Percentiles rank a stretch among this genome's conserved stretches.
phyloP scores from a whole-genome alignment of 768 basidiomycete genomes.

The Russula dissimulans region DNA sequence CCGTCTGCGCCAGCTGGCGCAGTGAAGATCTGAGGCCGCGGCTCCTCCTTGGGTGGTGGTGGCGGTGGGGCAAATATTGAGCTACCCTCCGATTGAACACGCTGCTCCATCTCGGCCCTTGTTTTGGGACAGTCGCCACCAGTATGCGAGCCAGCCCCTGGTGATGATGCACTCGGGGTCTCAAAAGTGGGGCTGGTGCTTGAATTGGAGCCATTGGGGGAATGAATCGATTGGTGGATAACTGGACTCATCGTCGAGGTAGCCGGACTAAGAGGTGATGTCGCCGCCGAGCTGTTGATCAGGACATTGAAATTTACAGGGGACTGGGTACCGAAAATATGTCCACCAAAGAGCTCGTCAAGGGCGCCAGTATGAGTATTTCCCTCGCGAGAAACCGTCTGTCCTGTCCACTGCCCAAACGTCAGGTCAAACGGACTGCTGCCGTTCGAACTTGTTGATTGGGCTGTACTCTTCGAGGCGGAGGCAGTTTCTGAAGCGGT shows the following conservation, averaged over 20 bases:
- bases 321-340: slow-evolving; percentile 26
- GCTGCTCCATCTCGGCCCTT: slow-evolving; percentile 41
- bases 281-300: slow-evolving; percentile 16
- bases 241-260: slow-evolving; percentile 43
- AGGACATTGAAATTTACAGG: slow-evolving; percentile 14
- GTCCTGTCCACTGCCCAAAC: slow-evolving; percentile 30
- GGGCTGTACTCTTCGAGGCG: slow-evolving; percentile 9
- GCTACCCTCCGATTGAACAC: slow-evolving; percentile 44
- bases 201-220: slow-evolving; percentile 7
- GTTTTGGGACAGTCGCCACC: slow-evolving; percentile 40
- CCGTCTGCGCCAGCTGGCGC: slow-evolving; percentile 36
- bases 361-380: slow-evolving; percentile 30
- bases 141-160: slow-evolving; percentile 16
- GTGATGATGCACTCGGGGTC: slow-evolving; percentile 19
- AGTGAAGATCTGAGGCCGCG: slow-evolving; percentile 25
- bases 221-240: slow-evolving; percentile 32
- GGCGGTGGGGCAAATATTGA: slow-evolving; percentile 44
- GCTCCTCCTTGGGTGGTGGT: slow-evolving; percentile 7
- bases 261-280: slow-evolving; percentile 31
- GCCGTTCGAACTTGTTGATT: slow-evolving; percentile 1
- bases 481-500: slow-evolving; percentile 21
- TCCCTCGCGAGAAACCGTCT: slow-evolving; percentile 20
- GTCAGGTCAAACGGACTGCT: slow-evolving; percentile 38
- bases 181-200: slow-evolving; percentile 21
- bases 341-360: slow-evolving; percentile 41